phyloP scores from a whole-genome alignment of 163 green algal genomes.

The Scenedesmus sp. region DNA sequence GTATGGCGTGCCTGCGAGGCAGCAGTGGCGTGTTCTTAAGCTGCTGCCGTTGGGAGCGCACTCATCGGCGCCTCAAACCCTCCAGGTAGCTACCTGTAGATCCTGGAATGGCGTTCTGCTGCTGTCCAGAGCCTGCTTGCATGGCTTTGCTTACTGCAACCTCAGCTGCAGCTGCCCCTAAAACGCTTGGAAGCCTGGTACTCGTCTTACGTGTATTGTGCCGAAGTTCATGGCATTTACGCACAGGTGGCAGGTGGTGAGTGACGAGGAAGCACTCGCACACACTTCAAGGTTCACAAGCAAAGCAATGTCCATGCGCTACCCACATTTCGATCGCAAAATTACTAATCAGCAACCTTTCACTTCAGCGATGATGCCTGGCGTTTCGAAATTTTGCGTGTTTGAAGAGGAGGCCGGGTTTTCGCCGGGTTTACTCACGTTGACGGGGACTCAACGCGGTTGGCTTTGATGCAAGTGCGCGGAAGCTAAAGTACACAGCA shows the following conservation, averaged over 20 bases:
- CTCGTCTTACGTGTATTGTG: background rate
- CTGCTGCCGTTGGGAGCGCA: background rate
- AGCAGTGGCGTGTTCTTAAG: slow-evolving; percentile 3
- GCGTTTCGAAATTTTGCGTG: background rate
- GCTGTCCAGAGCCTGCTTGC: background rate
- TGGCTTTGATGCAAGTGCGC: background rate
- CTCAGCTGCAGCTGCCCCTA: background rate
- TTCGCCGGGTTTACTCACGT: background rate
- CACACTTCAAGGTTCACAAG: background rate
- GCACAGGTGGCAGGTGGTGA: background rate
- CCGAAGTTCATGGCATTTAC: background rate
- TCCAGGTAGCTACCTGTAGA: background rate
- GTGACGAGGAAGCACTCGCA: background rate
- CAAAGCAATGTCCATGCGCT: background rate
- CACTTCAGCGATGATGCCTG: background rate
- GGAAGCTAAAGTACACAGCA: no score
- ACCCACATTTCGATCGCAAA: background rate
- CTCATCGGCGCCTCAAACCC: background rate
- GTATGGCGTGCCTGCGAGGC: slow-evolving; percentile 22
- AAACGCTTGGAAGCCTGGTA: background rate
- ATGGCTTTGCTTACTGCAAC: slow-evolving; percentile 9
- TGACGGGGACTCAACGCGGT: no score
- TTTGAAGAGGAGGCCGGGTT: slow-evolving; percentile 11
- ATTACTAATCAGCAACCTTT: background rate
- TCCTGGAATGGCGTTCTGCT: background rate